These are phyloP conservation scores for Scleroderma bovista DNA, from an alignment of 768 basidiomycete genomes.

Conservation along the genomic window DNA sequence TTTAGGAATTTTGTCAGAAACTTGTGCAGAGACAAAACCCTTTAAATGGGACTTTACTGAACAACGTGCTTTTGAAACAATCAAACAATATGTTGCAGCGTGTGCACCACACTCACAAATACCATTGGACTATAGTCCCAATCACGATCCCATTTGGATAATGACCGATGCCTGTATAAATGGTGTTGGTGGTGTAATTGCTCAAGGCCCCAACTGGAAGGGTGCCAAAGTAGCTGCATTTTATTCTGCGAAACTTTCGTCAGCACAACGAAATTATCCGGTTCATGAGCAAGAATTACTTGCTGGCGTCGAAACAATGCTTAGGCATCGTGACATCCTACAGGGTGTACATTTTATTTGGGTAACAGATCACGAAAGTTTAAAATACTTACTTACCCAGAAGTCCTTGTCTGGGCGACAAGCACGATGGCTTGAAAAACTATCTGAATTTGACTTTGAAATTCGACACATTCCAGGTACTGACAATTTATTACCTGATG, in stretches of 20 bases:
- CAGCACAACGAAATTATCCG: conserved; percentile 33
- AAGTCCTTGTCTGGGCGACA: no score
- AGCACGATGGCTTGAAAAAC: no score
- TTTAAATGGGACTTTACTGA: conserved; percentile 14
- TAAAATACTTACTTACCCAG: no score
- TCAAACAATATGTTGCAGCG: conserved; percentile 3
- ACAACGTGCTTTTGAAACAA: conserved; percentile 14
- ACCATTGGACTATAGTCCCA: conserved; percentile 15
- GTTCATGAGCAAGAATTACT: conserved; percentile 37
- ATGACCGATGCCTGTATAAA: conserved; percentile 29
- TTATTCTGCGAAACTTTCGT: conserved; percentile 20
- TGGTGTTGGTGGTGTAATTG: conserved; percentile 25
- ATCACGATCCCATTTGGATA: conserved; percentile 20
- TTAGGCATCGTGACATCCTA: no score
- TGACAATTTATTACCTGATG: no score
- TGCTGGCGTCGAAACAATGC: no score
- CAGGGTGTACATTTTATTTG: no score
- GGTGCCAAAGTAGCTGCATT: conserved; percentile 25
- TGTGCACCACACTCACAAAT: conserved; percentile 11
- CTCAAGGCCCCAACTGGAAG: conserved; percentile 21
- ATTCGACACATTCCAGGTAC: no score
- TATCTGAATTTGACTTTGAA: no score
- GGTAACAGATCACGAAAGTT: no score
- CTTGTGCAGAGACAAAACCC: not conserved
- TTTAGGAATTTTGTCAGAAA: not conserved